These are phyloP conservation scores for Suillus subalutaceus DNA, from an alignment of 768 basidiomycete genomes.

Conservation along the genomic window DNA sequence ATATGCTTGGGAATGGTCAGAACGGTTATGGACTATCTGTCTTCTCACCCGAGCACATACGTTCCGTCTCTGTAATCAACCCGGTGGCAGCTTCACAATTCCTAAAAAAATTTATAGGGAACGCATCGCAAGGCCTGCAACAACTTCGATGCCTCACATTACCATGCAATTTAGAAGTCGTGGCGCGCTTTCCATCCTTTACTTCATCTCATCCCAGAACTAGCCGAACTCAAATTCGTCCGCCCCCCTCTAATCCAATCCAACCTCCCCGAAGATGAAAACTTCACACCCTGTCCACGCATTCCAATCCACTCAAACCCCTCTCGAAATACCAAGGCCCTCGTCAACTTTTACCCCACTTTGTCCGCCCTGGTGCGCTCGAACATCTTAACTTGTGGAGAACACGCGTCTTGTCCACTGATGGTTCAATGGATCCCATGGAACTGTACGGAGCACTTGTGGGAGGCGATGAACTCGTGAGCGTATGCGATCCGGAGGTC, in stretches of 20 bases:
- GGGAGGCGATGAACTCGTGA: background rate
- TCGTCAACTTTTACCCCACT: conserved; percentile 10
- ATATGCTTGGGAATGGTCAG: background rate
- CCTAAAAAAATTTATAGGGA: background rate
- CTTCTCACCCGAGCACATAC: conserved; percentile 7
- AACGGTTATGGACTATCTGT: conserved; percentile 5
- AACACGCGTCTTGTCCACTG: background rate
- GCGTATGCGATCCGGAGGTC: background rate
- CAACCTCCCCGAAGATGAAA: background rate
- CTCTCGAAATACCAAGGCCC: conserved; percentile 12
- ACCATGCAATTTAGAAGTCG: conserved; percentile 4
- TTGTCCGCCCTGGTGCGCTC: conserved; percentile 7
- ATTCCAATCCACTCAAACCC: background rate
- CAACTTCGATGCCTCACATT: conserved; percentile 9
- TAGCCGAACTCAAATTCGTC: conserved; percentile 10
- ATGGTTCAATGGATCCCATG: background rate
- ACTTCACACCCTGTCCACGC: background rate
- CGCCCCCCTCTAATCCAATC: background rate
- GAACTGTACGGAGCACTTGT: conserved; percentile 6
- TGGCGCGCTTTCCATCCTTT: conserved; percentile 4
- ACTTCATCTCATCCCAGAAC: conserved; percentile 10
- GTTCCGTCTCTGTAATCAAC: conserved; percentile 9
- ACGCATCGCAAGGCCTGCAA: background rate
- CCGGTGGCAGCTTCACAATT: background rate
- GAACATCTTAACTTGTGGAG: conserved; percentile 10